A percentile compares a stretch with the other conserved stretches of the same genome.
Conservation (phyloP, 805 yeast species). For the Wickerhamomyces subpelliculosus region DNA sequence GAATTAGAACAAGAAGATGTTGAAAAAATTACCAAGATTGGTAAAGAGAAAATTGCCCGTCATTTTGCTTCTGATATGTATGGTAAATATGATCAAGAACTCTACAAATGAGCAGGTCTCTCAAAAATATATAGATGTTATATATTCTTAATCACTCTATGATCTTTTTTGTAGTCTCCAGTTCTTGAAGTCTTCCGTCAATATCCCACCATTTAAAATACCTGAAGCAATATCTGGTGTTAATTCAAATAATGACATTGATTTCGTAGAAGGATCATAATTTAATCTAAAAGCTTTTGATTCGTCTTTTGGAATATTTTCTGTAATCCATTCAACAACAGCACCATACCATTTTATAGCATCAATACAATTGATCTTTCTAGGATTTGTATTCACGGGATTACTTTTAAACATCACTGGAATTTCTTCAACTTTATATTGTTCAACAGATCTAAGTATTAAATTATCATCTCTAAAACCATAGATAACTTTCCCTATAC, state of each 20-base stretch:
- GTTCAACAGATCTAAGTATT: constrained; percentile 62
- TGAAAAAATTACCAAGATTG: constrained; percentile 29
- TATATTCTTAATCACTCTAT: neutral
- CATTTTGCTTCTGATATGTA: constrained; percentile 7
- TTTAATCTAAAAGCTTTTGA: constrained; percentile 44
- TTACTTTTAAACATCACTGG: constrained; percentile 60
- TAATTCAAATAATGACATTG: constrained; percentile 46
- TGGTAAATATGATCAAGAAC: constrained; percentile 5
- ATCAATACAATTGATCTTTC: constrained; percentile 63
- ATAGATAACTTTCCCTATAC: constrained; percentile 71
- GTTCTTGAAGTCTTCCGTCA: constrained; percentile 43
- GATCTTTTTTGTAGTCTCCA: constrained; percentile 36
- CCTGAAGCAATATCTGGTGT: constrained; percentile 28
- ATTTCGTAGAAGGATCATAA: constrained; percentile 49
- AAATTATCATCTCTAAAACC: constrained; percentile 81
- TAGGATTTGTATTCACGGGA: constrained; percentile 32
- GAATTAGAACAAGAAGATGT: constrained; percentile 43
- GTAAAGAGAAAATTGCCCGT: constrained; percentile 23
- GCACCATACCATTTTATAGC: constrained; percentile 86
- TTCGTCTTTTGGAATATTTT: constrained; percentile 47
- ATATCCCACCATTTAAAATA: constrained; percentile 32
- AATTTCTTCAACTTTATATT: constrained; percentile 67
- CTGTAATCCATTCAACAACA: constrained; percentile 68
- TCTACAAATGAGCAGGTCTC: constrained; percentile 1
- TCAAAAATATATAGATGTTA: neutral